Evolutionary conservation across 106 monocot species (phyloP), one percentile per base, ranked within the genome.

Genomic region (Vanilla planifolia): DNA sequence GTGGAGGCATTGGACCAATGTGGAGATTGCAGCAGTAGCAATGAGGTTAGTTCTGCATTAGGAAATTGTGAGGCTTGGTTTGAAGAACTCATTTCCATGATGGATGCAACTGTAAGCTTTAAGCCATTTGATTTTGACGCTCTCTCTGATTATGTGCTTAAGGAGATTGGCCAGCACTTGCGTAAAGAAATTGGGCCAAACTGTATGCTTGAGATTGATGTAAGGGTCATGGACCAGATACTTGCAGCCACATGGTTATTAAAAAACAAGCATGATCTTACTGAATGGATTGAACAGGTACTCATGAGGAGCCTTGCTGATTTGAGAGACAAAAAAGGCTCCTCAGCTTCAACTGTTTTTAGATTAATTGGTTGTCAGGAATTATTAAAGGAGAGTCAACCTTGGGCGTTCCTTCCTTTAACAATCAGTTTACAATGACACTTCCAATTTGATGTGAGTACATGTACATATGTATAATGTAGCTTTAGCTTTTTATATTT

Each of bases 91-190:
- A 62, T 77, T 14, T 37, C 59, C 0, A 53, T 26, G 27, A 32
- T 92, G 17, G 84, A 91, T 55, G 60, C 63, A 62, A 59, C 48
- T 2, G 69, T 91, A 5, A 43, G 28, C 21, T 91, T 92, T 23
- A 70, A 57, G 23, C 71, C 70, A 26, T 88, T 79, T 36, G 74
- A 88, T 58, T 88, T 83, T n/a, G 75, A 83, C 47, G 60, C 67
- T 9, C 73, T 88, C 56, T 69, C 76, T 28, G 79, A 83, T 59
- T 39, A 65, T 19, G 32, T 80, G 8, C 32, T 79, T 55, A 62
- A 40, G 66, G 73, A 83, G 16, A 69, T 88, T 9, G 60, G 59
- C 17, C 76, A 67, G 35, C 32, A 48, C 28, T 67, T 76, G 16
- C 35, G 51, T 25, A 32, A 43, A 11, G 61, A 16, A 2, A n/a